Conservation (phyloP, 2,329 filamentous ascomycete genomes). For the Fusarium sp. region DNA sequence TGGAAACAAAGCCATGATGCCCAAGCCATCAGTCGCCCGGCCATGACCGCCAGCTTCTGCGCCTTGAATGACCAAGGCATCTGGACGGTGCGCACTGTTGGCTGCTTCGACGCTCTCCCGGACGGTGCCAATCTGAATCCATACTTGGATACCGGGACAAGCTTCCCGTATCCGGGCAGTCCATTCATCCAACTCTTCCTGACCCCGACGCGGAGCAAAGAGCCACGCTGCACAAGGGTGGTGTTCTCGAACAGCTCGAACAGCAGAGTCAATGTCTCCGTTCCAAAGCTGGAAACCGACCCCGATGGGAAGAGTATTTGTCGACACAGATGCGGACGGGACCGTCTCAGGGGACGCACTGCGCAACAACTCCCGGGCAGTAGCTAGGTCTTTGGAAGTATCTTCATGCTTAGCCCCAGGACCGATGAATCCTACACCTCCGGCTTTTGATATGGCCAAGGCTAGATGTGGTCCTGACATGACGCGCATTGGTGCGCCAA, state of each 20-base stretch:
- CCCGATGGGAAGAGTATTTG: conserved; percentile 53
- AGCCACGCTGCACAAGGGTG: conserved; percentile 57
- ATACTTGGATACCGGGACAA: conserved; percentile 56
- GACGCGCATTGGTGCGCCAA: conserved; percentile 74
- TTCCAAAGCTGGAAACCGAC: conserved; percentile 58
- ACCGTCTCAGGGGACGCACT: conserved; percentile 9
- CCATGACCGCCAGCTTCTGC: conserved; percentile 64
- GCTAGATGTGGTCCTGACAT: conserved; percentile 66
- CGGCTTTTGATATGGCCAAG: conserved; percentile 72
- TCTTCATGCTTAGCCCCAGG: conserved; percentile 49
- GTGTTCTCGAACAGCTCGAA: conserved; percentile 44
- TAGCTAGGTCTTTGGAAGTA: conserved; percentile 45
- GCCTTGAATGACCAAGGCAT: conserved; percentile 63
- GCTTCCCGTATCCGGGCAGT: conserved; percentile 52
- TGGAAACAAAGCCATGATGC: conserved; percentile 59
- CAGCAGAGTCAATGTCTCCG: conserved; percentile 48
- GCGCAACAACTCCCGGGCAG: conserved; percentile 38
- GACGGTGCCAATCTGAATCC: conserved; percentile 62
- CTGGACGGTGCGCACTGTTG: conserved; percentile 49
- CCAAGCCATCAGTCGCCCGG: conserved; percentile 53
- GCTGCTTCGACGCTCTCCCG: conserved; percentile 56
- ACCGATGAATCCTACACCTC: conserved; percentile 67
- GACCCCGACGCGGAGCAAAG: conserved; percentile 49
- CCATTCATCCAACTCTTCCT: conserved; percentile 55
- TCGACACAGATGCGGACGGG: conserved; percentile 19